phyloP scores from a whole-genome alignment of 2,329 filamentous ascomycete genomes.

The Neopestalotiopsis sp. region DNA sequence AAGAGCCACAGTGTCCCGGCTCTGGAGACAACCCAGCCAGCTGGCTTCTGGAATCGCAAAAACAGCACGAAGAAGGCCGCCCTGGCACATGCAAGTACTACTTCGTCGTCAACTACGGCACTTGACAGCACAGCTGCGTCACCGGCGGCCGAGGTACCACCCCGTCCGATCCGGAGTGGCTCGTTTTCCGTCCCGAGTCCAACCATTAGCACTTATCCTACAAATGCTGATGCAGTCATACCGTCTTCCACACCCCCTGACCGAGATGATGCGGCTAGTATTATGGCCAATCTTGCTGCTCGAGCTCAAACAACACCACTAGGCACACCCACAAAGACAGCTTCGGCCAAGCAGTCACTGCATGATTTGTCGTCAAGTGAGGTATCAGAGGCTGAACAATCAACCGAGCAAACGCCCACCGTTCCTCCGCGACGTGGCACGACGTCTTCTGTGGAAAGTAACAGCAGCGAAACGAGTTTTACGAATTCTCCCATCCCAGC shows the following conservation, averaged over 20 bases:
- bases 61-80: conserved; percentile 41
- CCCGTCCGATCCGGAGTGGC: conserved; percentile 62
- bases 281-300: conserved; percentile 58
- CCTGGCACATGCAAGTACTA: conserved; percentile 33
- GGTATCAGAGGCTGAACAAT: conserved; percentile 23
- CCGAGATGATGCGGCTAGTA: conserved; percentile 62
- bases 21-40: conserved; percentile 43
- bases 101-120: conserved; percentile 51
- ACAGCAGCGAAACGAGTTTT: conserved; percentile 23
- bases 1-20: conserved; percentile 59
- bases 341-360: conserved; percentile 22
- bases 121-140: conserved; percentile 51
- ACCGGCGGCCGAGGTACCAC: conserved; percentile 46
- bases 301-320: conserved; percentile 50
- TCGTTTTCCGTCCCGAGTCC: conserved; percentile 70
- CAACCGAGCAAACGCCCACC: conserved; percentile 28
- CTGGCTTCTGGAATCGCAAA: conserved; percentile 57
- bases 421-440: conserved; percentile 32
- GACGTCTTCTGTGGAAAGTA: conserved; percentile 34
- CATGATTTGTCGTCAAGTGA: conserved; percentile 27
- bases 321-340: conserved; percentile 31
- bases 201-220: conserved; percentile 68
- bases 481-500: conserved; percentile 26
- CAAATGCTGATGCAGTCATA: conserved; percentile 68
- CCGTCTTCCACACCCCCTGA: conserved; percentile 61